Evolutionary conservation across 75 land plant species (phyloP).

Genomic region (Pinus taeda): DNA sequence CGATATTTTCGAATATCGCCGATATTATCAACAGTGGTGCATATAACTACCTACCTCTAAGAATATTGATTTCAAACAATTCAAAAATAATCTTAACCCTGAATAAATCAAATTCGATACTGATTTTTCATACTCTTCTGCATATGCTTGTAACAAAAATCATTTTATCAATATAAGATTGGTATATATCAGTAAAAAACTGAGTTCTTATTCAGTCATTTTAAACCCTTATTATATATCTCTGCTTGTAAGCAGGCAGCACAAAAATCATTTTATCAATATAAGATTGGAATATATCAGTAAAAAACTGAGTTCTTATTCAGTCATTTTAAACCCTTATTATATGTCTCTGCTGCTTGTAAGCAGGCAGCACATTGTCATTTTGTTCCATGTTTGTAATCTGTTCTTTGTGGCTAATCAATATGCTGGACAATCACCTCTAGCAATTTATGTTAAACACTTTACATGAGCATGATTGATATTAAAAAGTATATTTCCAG

Average conservation of each 20-base stretch:
- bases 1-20: too few relatives aligned
- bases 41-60: too few relatives aligned
- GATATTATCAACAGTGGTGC: too few relatives aligned
- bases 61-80: too few relatives aligned
- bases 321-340: not conserved
- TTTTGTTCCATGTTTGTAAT: not conserved
- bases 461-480: not conserved
- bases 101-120: not conserved
- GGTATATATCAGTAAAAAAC: not conserved
- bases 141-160: not conserved
- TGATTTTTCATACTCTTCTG: not conserved
- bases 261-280: not conserved
- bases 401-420: not conserved
- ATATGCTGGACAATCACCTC: not conserved
- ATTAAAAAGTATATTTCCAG: not conserved
- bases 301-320: not conserved
- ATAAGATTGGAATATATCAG: not conserved
- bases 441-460: not conserved
- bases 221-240: not conserved
- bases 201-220: not conserved
- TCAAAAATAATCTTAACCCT: too few relatives aligned
- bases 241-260: not conserved
- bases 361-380: not conserved
- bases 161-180: not conserved
- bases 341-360: not conserved